phyloP scores from a whole-genome alignment of 108 stramenopile genomes.

The Aurantiochytrium sp. region DNA sequence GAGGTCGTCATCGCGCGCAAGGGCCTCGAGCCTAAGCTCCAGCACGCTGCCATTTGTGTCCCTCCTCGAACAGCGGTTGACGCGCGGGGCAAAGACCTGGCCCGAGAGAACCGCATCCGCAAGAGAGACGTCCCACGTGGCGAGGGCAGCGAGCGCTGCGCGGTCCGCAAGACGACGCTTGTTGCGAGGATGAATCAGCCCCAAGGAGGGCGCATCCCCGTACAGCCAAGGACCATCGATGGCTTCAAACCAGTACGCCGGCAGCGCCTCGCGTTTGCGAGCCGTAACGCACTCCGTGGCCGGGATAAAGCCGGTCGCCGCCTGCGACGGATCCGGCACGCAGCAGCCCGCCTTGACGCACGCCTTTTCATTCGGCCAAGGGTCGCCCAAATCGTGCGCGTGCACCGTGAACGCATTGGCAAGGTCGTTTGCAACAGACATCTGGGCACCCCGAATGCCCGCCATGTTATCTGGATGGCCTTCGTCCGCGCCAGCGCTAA shows the following conservation, averaged over 20 bases:
- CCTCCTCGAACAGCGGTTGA: neutral
- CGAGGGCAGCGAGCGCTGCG: neutral
- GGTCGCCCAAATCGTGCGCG: constrained; percentile 15
- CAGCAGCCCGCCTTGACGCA: neutral
- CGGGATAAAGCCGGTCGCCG: neutral
- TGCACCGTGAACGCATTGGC: neutral
- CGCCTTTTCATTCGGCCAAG: neutral
- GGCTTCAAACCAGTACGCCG: neutral
- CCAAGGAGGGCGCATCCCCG: neutral
- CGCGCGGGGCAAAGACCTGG: neutral
- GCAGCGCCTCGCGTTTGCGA: neutral
- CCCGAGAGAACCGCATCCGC: too few species aligned
- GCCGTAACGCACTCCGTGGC: neutral
- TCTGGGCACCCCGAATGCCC: neutral
- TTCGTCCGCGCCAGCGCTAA: neutral
- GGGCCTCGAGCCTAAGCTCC: neutral
- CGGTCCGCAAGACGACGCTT: neutral
- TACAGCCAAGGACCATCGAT: neutral
- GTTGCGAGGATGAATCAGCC: neutral
- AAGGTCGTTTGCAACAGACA: neutral
- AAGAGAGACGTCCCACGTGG: too few species aligned
- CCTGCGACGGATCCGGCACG: too few species aligned
- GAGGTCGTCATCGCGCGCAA: neutral
- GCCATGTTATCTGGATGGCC: neutral
- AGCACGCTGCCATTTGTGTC: neutral